Evolutionary conservation across 2,329 filamentous ascomycete genomes (phyloP).

Genomic region (Colletotrichum lupini): DNA sequence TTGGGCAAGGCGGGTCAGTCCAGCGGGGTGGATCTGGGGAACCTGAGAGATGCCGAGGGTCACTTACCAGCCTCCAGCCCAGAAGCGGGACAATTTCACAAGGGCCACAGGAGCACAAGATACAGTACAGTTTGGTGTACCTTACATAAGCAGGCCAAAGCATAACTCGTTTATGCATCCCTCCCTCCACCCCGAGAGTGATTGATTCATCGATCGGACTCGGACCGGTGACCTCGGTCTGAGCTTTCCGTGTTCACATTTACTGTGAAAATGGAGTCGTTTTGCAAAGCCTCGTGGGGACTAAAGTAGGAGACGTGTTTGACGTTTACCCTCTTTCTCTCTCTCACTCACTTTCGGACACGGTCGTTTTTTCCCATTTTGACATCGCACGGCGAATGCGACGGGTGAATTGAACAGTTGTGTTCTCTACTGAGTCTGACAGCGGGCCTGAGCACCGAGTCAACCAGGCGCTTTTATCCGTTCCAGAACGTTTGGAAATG

Average conservation of each 20-base stretch:
- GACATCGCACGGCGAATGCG: not conserved
- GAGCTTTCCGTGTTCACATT: too few species aligned
- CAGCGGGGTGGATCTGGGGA: slow-evolving; percentile 36
- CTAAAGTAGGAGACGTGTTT: not conserved
- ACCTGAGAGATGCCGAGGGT: slow-evolving; percentile 34
- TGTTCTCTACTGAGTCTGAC: not conserved
- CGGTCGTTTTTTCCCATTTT: not conserved
- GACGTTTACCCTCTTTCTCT: not conserved
- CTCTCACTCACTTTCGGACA: not conserved
- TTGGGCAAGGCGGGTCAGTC: not conserved
- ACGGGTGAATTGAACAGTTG: not conserved
- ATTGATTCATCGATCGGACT: slow-evolving; percentile 1
- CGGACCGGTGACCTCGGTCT: not conserved
- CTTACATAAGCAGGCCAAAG: slow-evolving; percentile 8
- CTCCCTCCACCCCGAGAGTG: not conserved
- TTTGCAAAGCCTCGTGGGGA: not conserved
- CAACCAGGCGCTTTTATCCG: slow-evolving; percentile 8
- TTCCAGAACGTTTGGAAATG: slow-evolving; percentile 20
- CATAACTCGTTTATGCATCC: slow-evolving; percentile 6
- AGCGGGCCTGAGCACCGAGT: slow-evolving; percentile 23
- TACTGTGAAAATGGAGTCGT: not conserved
- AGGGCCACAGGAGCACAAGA: not conserved
- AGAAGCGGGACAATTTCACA: slow-evolving; percentile 12
- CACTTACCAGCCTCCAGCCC: not conserved
- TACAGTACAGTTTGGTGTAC: too few species aligned